These are phyloP conservation scores for Balamuthia mandrillaris DNA, from an alignment of 208 protist genomes.

Conservation along the genomic window DNA sequence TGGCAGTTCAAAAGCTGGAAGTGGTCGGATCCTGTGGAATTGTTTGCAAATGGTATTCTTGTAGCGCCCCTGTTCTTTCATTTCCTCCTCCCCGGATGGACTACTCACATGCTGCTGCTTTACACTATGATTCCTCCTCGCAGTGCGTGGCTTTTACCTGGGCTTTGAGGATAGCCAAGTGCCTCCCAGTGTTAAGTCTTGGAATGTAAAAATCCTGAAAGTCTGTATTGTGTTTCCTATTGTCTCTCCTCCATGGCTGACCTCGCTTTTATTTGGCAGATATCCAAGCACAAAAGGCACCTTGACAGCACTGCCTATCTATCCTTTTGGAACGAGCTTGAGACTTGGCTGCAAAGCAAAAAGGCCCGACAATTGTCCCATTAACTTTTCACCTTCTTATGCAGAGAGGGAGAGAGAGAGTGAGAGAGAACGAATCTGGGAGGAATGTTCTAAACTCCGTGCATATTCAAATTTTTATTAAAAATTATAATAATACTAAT, in stretches of 20 bases:
- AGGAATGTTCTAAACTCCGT: no score
- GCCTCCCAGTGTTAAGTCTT: not conserved
- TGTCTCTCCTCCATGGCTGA: not conserved
- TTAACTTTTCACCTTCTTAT: no score
- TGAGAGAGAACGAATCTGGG: no score
- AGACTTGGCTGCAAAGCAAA: not conserved
- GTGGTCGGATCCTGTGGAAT: not conserved
- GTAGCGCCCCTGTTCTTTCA: not conserved
- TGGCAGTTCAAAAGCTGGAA: slow-evolving; percentile 30
- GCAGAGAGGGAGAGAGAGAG: no score
- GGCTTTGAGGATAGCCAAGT: not conserved
- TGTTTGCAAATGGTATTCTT: not conserved
- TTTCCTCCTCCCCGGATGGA: no score
- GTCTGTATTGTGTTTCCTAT: not conserved
- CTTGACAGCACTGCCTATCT: not conserved
- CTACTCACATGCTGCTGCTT: no score
- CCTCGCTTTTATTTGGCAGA: not conserved
- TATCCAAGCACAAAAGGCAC: slow-evolving; percentile 2
- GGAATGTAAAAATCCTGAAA: not conserved
- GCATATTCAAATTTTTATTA: no score
- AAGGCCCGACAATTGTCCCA: no score
- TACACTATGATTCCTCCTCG: no score
- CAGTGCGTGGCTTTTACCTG: slow-evolving; percentile 3
- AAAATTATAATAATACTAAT: no score
- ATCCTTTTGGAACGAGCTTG: not conserved